Percentiles rank a stretch among this genome's conserved stretches.
phyloP scores from a whole-genome alignment of 176 grass and related monocot genomes.

The Oryza brachyantha region DNA sequence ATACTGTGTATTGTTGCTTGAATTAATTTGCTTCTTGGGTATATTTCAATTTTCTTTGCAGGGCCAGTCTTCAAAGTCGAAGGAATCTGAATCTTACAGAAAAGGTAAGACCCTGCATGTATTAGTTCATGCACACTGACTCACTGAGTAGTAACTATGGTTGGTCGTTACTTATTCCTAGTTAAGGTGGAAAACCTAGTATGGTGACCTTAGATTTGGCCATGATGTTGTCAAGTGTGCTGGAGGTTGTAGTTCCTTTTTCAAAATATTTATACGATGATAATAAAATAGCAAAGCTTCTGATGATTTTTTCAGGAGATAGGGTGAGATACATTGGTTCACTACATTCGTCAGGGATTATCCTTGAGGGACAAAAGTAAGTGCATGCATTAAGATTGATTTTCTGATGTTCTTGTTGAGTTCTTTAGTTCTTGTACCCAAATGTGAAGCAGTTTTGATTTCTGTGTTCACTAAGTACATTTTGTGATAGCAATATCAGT shows the following conservation, averaged over 20 bases:
- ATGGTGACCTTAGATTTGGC: slow-evolving; percentile 7
- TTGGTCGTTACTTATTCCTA: neutral
- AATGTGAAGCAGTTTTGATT: neutral
- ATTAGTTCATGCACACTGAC: neutral
- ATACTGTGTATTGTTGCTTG: neutral
- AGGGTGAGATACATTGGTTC: slow-evolving; percentile 83
- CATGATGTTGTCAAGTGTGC: neutral
- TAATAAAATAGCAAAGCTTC: slow-evolving; percentile 28
- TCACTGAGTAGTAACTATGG: neutral
- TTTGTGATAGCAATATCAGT: neutral
- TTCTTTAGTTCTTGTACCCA: neutral
- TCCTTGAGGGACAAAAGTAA: slow-evolving; percentile 50
- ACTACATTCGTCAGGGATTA: slow-evolving; percentile 17
- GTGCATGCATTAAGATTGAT: slow-evolving; percentile 11
- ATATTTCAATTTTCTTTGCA: slow-evolving; percentile 40
- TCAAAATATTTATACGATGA: slow-evolving; percentile 7
- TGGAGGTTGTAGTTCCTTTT: neutral
- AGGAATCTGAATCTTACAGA: slow-evolving; percentile 65
- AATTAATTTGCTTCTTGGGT: neutral
- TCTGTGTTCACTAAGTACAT: neutral
- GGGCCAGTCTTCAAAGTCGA: slow-evolving; percentile 79
- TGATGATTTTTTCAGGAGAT: slow-evolving; percentile 68
- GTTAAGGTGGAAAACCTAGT: neutral
- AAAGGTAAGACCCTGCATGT: slow-evolving; percentile 35
- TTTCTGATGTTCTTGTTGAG: slow-evolving; percentile 9